Percentiles rank a stretch among this genome's conserved stretches.
Conservation (phyloP, 306 rosid species). For the Rosa lucieae region DNA sequence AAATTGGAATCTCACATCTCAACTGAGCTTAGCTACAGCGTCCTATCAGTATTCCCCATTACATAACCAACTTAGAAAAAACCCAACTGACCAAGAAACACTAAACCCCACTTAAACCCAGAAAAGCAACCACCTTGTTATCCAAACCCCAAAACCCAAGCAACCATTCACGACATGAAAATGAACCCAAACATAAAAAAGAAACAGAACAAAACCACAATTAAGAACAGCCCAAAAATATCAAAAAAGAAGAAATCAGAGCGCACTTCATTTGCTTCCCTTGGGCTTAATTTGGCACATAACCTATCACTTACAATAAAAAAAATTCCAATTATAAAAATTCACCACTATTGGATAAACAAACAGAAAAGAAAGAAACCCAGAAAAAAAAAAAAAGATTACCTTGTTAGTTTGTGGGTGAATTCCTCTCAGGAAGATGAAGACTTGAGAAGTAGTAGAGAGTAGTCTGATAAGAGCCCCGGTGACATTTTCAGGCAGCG, state of each 20-base stretch:
- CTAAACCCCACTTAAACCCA: slow-evolving; percentile 8
- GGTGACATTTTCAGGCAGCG: neutral
- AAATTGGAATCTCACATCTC: neutral
- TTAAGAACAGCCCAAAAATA: neutral
- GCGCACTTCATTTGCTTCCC: slow-evolving; percentile 1
- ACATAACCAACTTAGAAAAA: neutral
- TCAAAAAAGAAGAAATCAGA: neutral
- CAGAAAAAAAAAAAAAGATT: neutral
- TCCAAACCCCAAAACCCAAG: neutral
- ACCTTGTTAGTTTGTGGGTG: neutral
- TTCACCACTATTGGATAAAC: neutral
- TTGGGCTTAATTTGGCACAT: neutral
- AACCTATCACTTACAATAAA: neutral
- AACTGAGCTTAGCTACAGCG: neutral
- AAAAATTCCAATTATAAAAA: neutral
- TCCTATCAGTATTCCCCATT: neutral
- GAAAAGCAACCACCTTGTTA: neutral
- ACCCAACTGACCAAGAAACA: neutral
- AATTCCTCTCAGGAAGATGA: neutral
- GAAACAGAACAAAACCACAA: neutral
- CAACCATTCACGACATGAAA: neutral
- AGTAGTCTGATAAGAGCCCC: neutral
- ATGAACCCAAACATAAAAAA: neutral
- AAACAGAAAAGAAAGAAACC: neutral
- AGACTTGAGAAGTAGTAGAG: neutral